phyloP scores from a whole-genome alignment of 305 asterid genomes.

The Solanum chacoense region DNA sequence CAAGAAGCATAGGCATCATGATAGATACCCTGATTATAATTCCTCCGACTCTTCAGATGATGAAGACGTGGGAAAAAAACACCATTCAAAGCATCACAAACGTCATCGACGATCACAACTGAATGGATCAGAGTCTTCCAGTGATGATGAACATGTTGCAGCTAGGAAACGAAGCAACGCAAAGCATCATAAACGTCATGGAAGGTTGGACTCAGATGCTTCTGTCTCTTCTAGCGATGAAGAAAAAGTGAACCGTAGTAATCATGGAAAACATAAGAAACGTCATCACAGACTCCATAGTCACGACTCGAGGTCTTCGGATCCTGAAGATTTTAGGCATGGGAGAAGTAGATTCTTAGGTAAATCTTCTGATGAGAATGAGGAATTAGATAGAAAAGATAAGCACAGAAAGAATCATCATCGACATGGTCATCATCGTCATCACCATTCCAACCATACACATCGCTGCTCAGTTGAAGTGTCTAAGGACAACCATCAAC shows the following conservation, averaged over 20 bases:
- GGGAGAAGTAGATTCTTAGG: slow-evolving; percentile 32
- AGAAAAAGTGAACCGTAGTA: slow-evolving; percentile 18
- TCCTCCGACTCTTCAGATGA: slow-evolving; percentile 30
- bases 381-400: slow-evolving; percentile 16
- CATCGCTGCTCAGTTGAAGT: slow-evolving; percentile 5
- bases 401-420: slow-evolving; percentile 20
- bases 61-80: slow-evolving; percentile 27
- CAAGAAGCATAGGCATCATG: slow-evolving; percentile 33
- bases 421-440: slow-evolving; percentile 13
- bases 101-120: slow-evolving; percentile 24
- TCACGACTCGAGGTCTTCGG: slow-evolving; percentile 31
- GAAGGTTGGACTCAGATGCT: slow-evolving; percentile 20
- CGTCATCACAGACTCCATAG: slow-evolving; percentile 24
- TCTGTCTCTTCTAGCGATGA: slow-evolving; percentile 38
- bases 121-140: slow-evolving; percentile 26
- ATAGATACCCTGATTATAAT: slow-evolving; percentile 28
- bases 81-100: slow-evolving; percentile 27
- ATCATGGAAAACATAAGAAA: slow-evolving; percentile 22
- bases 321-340: slow-evolving; percentile 27
- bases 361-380: slow-evolving; percentile 32
- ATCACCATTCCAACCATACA: slow-evolving; percentile 16
- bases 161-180: slow-evolving; percentile 23
- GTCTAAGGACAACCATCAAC: not conserved
- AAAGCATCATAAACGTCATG: slow-evolving; percentile 31
- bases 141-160: slow-evolving; percentile 23